Evolutionary conservation across 257 asterid species (phyloP).

Genomic region (Leonotis leonurus): DNA sequence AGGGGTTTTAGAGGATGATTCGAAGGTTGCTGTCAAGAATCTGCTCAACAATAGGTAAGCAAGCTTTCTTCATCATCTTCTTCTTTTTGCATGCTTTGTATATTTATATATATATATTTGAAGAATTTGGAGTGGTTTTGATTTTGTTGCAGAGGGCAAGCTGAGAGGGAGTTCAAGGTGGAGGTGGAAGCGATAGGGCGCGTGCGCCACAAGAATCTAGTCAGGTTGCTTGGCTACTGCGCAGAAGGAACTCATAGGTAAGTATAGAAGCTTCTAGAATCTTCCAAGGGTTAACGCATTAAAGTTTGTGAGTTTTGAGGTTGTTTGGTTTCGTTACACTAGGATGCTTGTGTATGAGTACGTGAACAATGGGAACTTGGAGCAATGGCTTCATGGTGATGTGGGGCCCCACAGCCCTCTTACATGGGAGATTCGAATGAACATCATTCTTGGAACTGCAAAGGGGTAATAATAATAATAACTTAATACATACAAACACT

Average conservation of each 20-base stretch:
- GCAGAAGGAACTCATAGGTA: constrained; percentile 95
- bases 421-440: constrained; percentile 88
- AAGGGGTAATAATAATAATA: constrained; percentile 48
- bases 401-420: constrained; percentile 81
- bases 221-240: constrained; percentile 84
- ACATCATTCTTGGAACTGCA: constrained; percentile 81
- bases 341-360: constrained; percentile 93
- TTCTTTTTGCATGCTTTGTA: neutral
- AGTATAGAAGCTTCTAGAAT: neutral
- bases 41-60: constrained; percentile 94
- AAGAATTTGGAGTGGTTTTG: neutral
- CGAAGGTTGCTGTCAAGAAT: constrained; percentile 72
- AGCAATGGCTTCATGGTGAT: constrained; percentile 95
- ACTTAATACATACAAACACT: neutral
- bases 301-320: neutral
- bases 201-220: constrained; percentile 85
- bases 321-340: neutral
- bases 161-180: constrained; percentile 88
- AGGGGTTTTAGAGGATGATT: constrained; percentile 54
- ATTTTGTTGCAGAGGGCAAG: constrained; percentile 63
- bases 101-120: neutral
- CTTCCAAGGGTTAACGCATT: neutral
- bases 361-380: constrained; percentile 82
- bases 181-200: constrained; percentile 95
- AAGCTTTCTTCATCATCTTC: neutral